Percentiles rank a stretch among this genome's conserved stretches.
phyloP scores from a whole-genome alignment of 176 grass and related monocot genomes.

The Raddia distichophylla region DNA sequence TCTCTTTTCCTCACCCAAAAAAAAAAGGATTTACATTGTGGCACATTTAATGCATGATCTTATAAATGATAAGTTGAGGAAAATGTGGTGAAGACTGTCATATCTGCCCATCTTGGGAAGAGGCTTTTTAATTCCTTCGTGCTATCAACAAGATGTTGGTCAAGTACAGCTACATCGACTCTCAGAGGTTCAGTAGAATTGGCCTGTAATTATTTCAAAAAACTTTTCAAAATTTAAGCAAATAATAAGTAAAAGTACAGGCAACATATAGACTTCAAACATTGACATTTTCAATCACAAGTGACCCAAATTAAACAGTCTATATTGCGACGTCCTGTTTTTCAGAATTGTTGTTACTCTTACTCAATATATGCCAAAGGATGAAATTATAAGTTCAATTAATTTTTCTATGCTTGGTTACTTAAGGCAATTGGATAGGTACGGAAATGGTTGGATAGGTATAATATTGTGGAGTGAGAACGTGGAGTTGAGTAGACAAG shows the following conservation, averaged over 20 bases:
- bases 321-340: neutral
- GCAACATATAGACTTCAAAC: neutral
- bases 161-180: constrained; percentile 87
- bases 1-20: neutral
- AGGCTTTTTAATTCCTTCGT: constrained; percentile 68
- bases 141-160: constrained; percentile 74
- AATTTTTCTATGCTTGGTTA: neutral
- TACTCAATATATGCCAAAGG: neutral
- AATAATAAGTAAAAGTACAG: neutral
- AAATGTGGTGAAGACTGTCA: constrained; percentile 85
- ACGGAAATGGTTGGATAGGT: neutral
- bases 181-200: constrained; percentile 68
- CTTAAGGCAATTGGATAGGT: neutral
- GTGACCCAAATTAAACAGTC: neutral
- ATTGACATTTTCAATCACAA: neutral
- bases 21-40: constrained; percentile 40
- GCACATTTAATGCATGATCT: constrained; percentile 18
- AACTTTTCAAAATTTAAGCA: neutral
- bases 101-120: constrained; percentile 89
- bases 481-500: neutral
- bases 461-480: constrained; percentile 11
- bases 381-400: neutral
- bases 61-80: constrained; percentile 81
- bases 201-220: constrained; percentile 57
- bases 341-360: constrained; percentile 4